Evolutionary conservation across 1,284 basidiomycete genomes (phyloP).

Genomic region (Cystobasidium slooffiae): DNA sequence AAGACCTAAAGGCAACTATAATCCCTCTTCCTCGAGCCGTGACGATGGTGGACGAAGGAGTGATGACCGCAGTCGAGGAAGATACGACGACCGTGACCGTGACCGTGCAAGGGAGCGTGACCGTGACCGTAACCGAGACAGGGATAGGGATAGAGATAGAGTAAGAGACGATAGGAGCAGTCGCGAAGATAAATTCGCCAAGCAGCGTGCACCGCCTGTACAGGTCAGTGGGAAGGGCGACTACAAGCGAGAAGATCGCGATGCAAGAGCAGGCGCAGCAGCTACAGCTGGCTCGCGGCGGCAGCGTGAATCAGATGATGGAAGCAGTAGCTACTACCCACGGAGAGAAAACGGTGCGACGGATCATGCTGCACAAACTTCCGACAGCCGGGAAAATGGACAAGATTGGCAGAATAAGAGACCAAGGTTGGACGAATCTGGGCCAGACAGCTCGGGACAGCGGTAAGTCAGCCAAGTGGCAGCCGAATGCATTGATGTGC

Average conservation of each 20-base stretch:
- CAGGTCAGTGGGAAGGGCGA: slow-evolving; percentile 1
- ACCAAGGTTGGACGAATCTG: slow-evolving; percentile 36
- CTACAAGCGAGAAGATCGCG: slow-evolving; percentile 26
- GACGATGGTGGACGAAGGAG: slow-evolving; percentile 13
- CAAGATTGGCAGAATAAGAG: slow-evolving; percentile 36
- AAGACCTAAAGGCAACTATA: slow-evolving; percentile 28
- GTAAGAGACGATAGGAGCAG: slow-evolving; percentile 1
- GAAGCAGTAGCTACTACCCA: background rate
- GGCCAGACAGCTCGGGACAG: background rate
- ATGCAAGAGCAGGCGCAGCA: slow-evolving; percentile 14
- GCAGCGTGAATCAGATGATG: slow-evolving; percentile 17
- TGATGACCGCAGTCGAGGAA: slow-evolving; percentile 26
- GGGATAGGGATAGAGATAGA: slow-evolving; percentile 38
- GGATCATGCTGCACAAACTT: background rate
- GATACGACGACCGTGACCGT: slow-evolving; percentile 16
- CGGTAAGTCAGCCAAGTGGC: too few relatives aligned
- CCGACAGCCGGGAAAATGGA: background rate
- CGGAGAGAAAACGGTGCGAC: background rate
- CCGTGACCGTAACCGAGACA: slow-evolving; percentile 24
- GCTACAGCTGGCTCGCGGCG: background rate
- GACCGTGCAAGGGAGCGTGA: slow-evolving; percentile 16
- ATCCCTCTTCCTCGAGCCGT: background rate
- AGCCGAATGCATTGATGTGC: too few relatives aligned
- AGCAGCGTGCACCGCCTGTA: slow-evolving; percentile 24
- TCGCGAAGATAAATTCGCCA: slow-evolving; percentile 38